phyloP scores from a whole-genome alignment of 441 rosid genomes.

The Bocquillonia castaneifolia region DNA sequence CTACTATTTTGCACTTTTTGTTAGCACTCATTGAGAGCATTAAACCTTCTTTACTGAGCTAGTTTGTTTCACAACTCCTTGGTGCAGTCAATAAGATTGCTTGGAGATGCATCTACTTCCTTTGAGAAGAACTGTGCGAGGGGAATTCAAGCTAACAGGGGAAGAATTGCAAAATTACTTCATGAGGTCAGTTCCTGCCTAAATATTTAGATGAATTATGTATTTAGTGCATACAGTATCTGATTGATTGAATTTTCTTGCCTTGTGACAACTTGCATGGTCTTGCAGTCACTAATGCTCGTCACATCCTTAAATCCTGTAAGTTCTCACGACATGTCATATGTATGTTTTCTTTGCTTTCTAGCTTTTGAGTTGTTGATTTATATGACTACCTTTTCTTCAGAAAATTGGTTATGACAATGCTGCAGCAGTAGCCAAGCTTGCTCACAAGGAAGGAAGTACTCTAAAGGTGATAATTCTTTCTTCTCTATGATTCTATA shows the following conservation, averaged over 20 bases:
- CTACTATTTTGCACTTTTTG: background rate
- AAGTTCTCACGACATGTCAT: constrained; percentile 31
- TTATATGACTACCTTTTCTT: constrained; percentile 11
- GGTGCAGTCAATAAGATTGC: constrained; percentile 65
- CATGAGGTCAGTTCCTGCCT: constrained; percentile 58
- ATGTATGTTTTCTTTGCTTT: constrained; percentile 3
- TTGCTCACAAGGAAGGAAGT: constrained; percentile 88
- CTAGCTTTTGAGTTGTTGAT: constrained; percentile 1
- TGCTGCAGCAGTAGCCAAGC: constrained; percentile 98
- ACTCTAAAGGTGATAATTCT: constrained; percentile 66
- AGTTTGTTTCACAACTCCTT: constrained; percentile 19
- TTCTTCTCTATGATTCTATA: constrained; percentile 7
- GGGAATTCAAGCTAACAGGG: constrained; percentile 86
- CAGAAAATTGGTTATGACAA: constrained; percentile 98
- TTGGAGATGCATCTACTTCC: constrained; percentile 89
- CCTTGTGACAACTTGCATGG: constrained; percentile 21
- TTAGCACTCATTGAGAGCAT: background rate
- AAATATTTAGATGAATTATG: constrained; percentile 5
- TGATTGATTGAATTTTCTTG: constrained; percentile 15
- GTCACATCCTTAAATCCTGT: constrained; percentile 97
- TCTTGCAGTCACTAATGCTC: constrained; percentile 87
- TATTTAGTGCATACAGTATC: background rate
- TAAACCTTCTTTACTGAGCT: constrained; percentile 13
- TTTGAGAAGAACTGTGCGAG: constrained; percentile 87
- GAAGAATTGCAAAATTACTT: constrained; percentile 77